Conservation (phyloP, 495 filamentous ascomycete genomes). For the Opeltia flavorubescens region DNA sequence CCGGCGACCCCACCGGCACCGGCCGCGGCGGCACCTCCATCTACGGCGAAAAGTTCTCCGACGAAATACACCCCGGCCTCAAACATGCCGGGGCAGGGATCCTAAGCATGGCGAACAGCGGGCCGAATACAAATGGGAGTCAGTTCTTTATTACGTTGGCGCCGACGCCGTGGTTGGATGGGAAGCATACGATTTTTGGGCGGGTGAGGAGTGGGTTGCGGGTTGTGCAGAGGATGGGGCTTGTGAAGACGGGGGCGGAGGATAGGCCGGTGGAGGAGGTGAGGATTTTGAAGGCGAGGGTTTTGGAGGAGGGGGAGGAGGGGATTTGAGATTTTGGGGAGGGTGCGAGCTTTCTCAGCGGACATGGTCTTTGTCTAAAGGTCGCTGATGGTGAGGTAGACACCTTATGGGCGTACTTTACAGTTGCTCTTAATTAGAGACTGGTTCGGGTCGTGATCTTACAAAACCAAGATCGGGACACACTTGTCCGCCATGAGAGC, state of each 20-base stretch:
- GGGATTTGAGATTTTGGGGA: constrained; percentile 2
- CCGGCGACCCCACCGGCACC: constrained; percentile 90
- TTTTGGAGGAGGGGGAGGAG: constrained; percentile 44
- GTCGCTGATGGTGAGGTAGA: too few relatives aligned
- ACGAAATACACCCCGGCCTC: constrained; percentile 64
- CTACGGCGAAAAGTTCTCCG: constrained; percentile 90
- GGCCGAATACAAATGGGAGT: constrained; percentile 79
- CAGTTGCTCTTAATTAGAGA: too few relatives aligned
- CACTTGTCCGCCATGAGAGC: too few relatives aligned
- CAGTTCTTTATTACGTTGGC: constrained; percentile 85
- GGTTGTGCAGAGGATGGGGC: constrained; percentile 76
- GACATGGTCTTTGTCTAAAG: too few relatives aligned
- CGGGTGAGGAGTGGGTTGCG: constrained; percentile 74
- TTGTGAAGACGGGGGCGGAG: constrained; percentile 70
- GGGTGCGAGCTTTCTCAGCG: background rate
- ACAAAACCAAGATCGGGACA: too few relatives aligned
- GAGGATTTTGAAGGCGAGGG: constrained; percentile 57
- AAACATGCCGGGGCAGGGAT: constrained; percentile 93
- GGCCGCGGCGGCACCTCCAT: constrained; percentile 82
- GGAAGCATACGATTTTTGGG: constrained; percentile 96
- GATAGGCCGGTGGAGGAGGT: constrained; percentile 76
- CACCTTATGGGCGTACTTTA: too few relatives aligned
- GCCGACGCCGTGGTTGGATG: constrained; percentile 93
- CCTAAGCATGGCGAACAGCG: constrained; percentile 90
- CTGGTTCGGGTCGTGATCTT: too few relatives aligned